Evolutionary conservation across 2,329 filamentous ascomycete genomes (phyloP).

Genomic region (Aspergillus phoenicis): DNA sequence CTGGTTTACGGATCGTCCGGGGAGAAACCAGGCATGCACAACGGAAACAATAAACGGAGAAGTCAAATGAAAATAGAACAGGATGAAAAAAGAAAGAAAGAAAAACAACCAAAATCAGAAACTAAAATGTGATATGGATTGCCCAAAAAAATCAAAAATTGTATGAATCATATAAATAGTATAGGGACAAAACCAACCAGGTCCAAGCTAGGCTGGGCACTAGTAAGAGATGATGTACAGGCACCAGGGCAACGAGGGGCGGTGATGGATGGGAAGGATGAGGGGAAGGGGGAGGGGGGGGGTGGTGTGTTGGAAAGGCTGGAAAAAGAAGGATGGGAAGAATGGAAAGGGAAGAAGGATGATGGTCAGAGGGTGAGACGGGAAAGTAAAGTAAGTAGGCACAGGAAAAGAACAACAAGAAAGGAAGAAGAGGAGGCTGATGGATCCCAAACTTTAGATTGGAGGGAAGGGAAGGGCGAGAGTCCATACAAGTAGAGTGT

Average conservation of each 20-base stretch:
- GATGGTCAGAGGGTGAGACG: neutral
- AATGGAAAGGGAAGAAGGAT: conserved; percentile 15
- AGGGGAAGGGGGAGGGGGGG: conserved; percentile 7
- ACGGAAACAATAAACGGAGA: conserved; percentile 1
- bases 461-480: neutral
- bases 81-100: conserved; percentile 14
- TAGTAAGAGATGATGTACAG: conserved; percentile 20
- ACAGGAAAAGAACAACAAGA: conserved; percentile 17
- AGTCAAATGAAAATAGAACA: conserved; percentile 14
- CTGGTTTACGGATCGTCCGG: conserved; percentile 13
- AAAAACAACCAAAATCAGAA: neutral
- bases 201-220: conserved; percentile 8
- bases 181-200: neutral
- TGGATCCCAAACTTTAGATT: conserved; percentile 3
- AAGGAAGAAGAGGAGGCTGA: conserved; percentile 7
- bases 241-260: conserved; percentile 18
- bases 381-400: conserved; percentile 6
- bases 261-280: conserved; percentile 6
- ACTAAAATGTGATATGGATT: neutral
- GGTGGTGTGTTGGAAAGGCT: neutral
- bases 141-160: neutral
- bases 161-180: conserved; percentile 1
- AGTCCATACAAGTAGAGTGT: conserved; percentile 6
- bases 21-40: conserved; percentile 4
- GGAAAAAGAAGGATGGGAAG: conserved; percentile 13